Conservation (phyloP, 768 basidiomycete genomes). For the Russula earlei region DNA sequence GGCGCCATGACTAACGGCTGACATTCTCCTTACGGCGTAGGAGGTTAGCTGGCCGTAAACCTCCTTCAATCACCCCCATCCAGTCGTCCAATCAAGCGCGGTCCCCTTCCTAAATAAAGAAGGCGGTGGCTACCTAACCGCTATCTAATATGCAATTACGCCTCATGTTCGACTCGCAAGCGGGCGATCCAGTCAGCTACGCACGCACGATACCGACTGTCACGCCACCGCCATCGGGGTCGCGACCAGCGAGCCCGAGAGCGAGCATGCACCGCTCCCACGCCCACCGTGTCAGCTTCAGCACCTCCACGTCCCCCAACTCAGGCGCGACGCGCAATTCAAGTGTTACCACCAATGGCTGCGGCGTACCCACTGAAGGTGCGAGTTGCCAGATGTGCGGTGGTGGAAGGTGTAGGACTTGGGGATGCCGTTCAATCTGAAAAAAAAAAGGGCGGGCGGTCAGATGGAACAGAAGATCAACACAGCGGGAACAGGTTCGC, state of each 20-base stretch:
- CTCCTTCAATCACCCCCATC: no score
- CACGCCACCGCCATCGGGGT: constrained; percentile 47
- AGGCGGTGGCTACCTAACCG: no score
- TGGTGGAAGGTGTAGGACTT: constrained; percentile 72
- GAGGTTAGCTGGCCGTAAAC: no score
- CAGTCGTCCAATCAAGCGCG: no score
- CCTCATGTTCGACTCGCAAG: no score
- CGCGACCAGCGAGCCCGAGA: constrained; percentile 30
- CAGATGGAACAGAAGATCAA: not conserved
- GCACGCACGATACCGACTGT: constrained; percentile 67
- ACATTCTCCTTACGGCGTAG: no score
- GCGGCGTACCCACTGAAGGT: constrained; percentile 20
- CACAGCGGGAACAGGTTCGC: not conserved
- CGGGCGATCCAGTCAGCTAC: constrained; percentile 23
- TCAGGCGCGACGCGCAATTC: constrained; percentile 66
- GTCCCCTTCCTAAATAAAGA: no score
- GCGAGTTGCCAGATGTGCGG: constrained; percentile 87
- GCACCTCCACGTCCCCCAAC: constrained; percentile 58
- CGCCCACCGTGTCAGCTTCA: constrained; percentile 67
- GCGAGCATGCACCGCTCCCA: constrained; percentile 56
- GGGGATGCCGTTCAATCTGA: constrained; percentile 76
- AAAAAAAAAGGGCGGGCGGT: not conserved
- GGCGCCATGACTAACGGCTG: no score
- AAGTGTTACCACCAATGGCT: constrained; percentile 63
- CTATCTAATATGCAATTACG: no score